These are phyloP conservation scores for Kockiozyma suomiensis DNA, from an alignment of 805 yeast species.

Conservation along the genomic window DNA sequence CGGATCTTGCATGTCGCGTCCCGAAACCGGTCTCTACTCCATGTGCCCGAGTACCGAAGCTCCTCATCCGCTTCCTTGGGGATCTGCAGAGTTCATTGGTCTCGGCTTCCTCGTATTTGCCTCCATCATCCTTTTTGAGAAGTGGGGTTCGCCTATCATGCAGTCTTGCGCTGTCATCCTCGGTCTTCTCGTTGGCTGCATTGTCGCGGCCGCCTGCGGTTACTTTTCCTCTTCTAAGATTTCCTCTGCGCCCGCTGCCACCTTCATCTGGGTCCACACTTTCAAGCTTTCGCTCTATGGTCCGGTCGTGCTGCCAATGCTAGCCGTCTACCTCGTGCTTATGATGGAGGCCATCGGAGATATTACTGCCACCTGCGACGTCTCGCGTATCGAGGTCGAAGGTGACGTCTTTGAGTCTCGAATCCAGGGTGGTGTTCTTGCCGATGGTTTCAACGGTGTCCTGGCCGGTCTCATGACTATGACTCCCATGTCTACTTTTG, in stretches of 20 bases:
- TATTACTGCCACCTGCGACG: constrained; percentile 91
- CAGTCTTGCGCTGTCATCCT: constrained; percentile 89
- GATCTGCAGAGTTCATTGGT: constrained; percentile 84
- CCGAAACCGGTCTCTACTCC: constrained; percentile 48
- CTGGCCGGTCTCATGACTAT: constrained; percentile 76
- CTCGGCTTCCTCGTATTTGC: constrained; percentile 81
- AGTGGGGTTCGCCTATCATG: constrained; percentile 93
- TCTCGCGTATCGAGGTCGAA: constrained; percentile 79
- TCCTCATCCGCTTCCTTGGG: constrained; percentile 69
- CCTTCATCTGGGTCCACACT: constrained; percentile 87
- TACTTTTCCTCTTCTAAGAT: constrained; percentile 66
- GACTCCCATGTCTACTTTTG: constrained; percentile 91
- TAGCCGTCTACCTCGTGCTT: constrained; percentile 77
- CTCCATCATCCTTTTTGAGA: constrained; percentile 73
- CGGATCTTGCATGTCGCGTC: constrained; percentile 45
- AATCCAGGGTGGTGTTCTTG: constrained; percentile 89
- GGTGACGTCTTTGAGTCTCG: constrained; percentile 81
- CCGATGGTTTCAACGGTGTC: constrained; percentile 82
- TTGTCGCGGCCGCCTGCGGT: constrained; percentile 88
- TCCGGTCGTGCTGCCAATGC: constrained; percentile 81
- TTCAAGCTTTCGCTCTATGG: constrained; percentile 77
- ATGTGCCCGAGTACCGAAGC: constrained; percentile 55
- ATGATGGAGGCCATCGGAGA: constrained; percentile 96
- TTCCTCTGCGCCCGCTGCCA: constrained; percentile 73
- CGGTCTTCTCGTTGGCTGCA: constrained; percentile 84